Conservation (phyloP, 2,329 filamentous ascomycete species). For the Fusarium siculi region DNA sequence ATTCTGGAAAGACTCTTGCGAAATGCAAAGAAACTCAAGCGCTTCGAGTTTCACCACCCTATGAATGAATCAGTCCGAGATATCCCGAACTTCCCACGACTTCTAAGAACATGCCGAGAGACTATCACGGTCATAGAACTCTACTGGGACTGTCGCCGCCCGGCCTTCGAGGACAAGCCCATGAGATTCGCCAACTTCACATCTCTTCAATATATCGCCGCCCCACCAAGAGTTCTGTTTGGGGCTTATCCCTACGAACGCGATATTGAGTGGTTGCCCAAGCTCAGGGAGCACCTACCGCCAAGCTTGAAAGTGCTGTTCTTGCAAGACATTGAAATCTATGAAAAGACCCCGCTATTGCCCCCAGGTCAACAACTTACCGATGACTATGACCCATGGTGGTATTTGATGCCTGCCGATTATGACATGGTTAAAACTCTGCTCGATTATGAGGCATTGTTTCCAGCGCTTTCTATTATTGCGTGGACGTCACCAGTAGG, state of each 20-base stretch:
- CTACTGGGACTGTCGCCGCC: neutral
- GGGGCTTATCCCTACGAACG: neutral
- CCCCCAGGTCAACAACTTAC: neutral
- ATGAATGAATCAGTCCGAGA: neutral
- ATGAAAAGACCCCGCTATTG: neutral
- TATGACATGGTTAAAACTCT: neutral
- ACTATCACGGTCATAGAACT: neutral
- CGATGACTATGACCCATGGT: neutral
- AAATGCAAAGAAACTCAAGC: neutral
- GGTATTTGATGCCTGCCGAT: neutral
- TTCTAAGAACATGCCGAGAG: neutral
- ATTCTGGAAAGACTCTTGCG: neutral
- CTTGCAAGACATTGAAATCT: neutral
- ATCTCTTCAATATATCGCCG: neutral
- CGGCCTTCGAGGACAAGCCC: accelerated
- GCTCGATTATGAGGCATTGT: neutral
- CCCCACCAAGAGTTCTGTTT: neutral
- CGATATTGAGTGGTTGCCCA: neutral
- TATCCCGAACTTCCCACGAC: neutral
- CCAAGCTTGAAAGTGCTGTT: neutral
- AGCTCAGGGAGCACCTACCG: neutral
- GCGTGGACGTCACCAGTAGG: neutral
- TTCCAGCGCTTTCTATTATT: neutral
- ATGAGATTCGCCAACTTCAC: neutral
- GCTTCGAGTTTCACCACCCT: neutral